Base-by-base conservation (phyloP, 2,329 filamentous ascomycete species). In the Aspergillus ibericus region DNA sequence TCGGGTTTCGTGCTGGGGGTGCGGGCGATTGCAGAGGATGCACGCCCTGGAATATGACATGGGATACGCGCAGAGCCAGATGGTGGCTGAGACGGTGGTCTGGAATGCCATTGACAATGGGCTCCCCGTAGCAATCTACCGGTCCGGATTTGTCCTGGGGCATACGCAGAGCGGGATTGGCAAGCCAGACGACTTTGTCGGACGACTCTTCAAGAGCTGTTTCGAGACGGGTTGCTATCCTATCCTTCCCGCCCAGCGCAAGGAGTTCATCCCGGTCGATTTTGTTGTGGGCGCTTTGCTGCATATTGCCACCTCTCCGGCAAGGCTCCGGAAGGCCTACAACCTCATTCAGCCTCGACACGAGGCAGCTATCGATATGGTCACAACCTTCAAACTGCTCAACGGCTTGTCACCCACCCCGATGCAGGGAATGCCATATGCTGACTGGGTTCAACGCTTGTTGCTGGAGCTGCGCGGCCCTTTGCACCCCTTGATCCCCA, bases 111-210 rank as follows among this genome's bases (percentile, higher is more conserved):
- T 56, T n/a, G 35, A 50, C 13, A 27, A 32, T 1, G 54, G 54
- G 2, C 15, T 56, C 12, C 54, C 54, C 4, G 25, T 56, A 5
- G 22, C 54, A 3, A 56, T 56, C 25, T 44, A 44, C 27, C 54
- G 54, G 5, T 36, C 48, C 4, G 54, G 54, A 5, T 34, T 32
- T 9, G 54, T 56, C 7, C 47, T 56, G 16, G 48, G 32, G 2
- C 40, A 27, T n/a, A 36, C 29, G 10, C 12, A 25, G 29, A 36
- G 29, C 6, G 32, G 36, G 16, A 34, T 35, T 12, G 15, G 68
- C 73, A 91, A 88, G 70, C 91, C 86, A 0, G 92, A 96, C 69
- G 92, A 96, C 75, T 96, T 96, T 77, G 76, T 96, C 12, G 83
- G 95, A 64, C 85, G 92, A 13, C 83, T 96, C 74, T 79, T 88